phyloP scores from a whole-genome alignment of 2,329 filamentous ascomycete genomes.

The Alternaria gaisen region DNA sequence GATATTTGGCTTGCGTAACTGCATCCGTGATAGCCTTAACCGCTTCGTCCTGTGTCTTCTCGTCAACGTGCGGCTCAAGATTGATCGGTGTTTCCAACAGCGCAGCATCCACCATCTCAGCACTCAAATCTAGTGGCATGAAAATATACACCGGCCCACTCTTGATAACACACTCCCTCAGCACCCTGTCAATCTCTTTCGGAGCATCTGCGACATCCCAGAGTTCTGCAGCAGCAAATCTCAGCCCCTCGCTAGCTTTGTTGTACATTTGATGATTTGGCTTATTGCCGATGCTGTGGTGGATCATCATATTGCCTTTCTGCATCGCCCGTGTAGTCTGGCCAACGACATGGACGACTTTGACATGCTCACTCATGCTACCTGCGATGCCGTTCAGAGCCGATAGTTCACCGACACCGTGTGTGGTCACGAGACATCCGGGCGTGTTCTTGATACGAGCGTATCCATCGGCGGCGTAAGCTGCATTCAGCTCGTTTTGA shows the following conservation, averaged over 20 bases:
- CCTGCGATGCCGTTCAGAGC: constrained; percentile 58
- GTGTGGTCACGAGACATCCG: constrained; percentile 64
- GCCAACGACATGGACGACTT: constrained; percentile 57
- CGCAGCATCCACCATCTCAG: constrained; percentile 44
- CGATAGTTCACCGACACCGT: constrained; percentile 65
- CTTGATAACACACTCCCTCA: constrained; percentile 55
- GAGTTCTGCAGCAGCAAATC: constrained; percentile 53
- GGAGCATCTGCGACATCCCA: constrained; percentile 52
- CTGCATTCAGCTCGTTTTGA: constrained; percentile 67
- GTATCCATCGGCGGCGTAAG: constrained; percentile 67
- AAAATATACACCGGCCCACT: constrained; percentile 57
- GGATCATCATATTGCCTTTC: constrained; percentile 55
- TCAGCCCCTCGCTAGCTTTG: constrained; percentile 49
- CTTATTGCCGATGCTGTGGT: constrained; percentile 55
- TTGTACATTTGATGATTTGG: constrained; percentile 56
- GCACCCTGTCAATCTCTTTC: constrained; percentile 55
- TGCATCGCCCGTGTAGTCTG: constrained; percentile 56
- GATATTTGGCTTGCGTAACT: constrained; percentile 47
- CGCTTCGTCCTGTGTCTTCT: constrained; percentile 41
- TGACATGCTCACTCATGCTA: constrained; percentile 55
- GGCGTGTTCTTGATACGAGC: constrained; percentile 62
- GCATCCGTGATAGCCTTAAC: constrained; percentile 46
- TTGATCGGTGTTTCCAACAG: constrained; percentile 52
- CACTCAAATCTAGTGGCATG: constrained; percentile 54
- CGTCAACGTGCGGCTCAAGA: constrained; percentile 38